Evolutionary conservation across 768 basidiomycete genomes (phyloP), one percentile per base, ranked within the genome.

Genomic region (Hortiboletus campestris): DNA sequence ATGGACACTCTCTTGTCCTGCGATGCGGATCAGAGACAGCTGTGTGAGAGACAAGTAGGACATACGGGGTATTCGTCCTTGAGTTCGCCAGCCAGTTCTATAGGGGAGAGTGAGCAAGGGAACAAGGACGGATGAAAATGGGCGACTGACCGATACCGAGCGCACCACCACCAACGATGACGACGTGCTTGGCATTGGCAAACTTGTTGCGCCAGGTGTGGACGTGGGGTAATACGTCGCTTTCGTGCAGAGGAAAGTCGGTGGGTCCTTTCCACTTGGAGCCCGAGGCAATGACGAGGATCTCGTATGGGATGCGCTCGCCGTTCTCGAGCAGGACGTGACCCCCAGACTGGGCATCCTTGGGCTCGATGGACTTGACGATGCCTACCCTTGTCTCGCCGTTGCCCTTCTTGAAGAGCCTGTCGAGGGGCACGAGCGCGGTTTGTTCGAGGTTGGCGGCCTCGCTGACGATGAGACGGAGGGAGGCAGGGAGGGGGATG

Each of bases 231-330:
- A 63, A 44, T 2, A 74, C 67, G 0, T 70, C 69, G 10, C 47
- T 49, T 32, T 70, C 65, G 16, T 59, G 53, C 10, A 72, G 65
- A 0, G 82, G 84, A 46, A 86, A 68, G 16, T 70, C 66, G 42
- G 81, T 43, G 0, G 81, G 80, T 0, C 80, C 84, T 13, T 66
- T 61, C 83, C 83, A 89, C 5, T 59, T 68, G 39, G 76, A 77
- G 2, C 88, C 88, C 2, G 86, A 75, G 0, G 84, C 79, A 34
- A 89, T 68, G 36, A 89, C 76, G 41, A 90, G 80, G 20, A 79
- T 68, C 12, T 77, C 76, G 66, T 83, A 90, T 9, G 69, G 65
- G 13, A 88, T 55, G 45, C 64, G 65, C 47, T 83, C 76, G 34
- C 83, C 84, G 57, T 73, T 62, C 59, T 73, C 74, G 10, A 89